Evolutionary conservation across 1,284 basidiomycete genomes (phyloP).

Genomic region (Ceratobasidium theobromae): DNA sequence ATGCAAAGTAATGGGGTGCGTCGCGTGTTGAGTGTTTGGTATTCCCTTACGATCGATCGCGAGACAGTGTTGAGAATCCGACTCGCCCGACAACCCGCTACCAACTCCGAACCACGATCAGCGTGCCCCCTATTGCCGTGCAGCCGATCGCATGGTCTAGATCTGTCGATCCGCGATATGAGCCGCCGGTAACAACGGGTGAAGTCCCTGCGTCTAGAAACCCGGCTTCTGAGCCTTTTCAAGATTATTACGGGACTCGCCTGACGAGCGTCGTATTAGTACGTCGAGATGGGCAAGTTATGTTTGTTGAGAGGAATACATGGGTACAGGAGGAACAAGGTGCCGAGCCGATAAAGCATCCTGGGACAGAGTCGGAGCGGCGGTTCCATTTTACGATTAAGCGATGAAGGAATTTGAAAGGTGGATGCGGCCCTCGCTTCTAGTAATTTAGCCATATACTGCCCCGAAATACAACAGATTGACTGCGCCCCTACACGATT

Average conservation of each 20-base stretch:
- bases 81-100: slow-evolving; percentile 23
- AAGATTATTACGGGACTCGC: slow-evolving; percentile 62
- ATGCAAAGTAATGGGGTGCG: slow-evolving; percentile 66
- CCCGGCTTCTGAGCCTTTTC: not conserved
- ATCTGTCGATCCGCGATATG: not conserved
- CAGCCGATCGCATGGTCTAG: not conserved
- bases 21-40: slow-evolving; percentile 35
- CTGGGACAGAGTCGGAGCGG: not conserved
- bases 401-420: not conserved
- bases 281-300: slow-evolving; percentile 56
- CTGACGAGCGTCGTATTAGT: slow-evolving; percentile 71
- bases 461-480: too few species aligned
- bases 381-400: not conserved
- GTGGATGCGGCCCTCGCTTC: not conserved
- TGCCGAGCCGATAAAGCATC: not conserved
- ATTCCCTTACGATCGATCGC: not conserved
- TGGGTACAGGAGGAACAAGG: slow-evolving; percentile 54
- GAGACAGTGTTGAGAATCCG: slow-evolving; percentile 21
- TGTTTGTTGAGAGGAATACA: slow-evolving; percentile 71
- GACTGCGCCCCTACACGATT: too few species aligned
- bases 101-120: slow-evolving; percentile 35
- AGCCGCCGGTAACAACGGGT: not conserved
- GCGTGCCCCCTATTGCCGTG: slow-evolving; percentile 31
- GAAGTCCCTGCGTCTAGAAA: not conserved
- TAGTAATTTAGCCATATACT: too few species aligned